Percentiles rank a stretch among this genome's conserved stretches.
These are phyloP conservation scores for Pseudocercospora musae DNA, from an alignment of 2,329 filamentous ascomycete genomes.

Conservation along the genomic window DNA sequence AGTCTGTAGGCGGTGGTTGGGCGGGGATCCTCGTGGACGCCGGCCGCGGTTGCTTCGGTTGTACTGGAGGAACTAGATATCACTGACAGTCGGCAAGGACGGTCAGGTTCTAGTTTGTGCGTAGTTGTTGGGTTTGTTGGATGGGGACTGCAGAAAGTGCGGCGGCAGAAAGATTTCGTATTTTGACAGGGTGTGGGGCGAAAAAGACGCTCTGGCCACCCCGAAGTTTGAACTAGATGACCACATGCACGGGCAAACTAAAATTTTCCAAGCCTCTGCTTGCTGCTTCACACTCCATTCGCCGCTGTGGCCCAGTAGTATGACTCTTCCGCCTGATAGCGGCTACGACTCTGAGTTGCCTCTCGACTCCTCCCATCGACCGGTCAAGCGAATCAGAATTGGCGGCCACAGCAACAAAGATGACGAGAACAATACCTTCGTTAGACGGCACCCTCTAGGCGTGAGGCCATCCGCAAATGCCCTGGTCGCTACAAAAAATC, in stretches of 20 bases:
- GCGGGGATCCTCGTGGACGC: conserved; percentile 40
- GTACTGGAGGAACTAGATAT: conserved; percentile 44
- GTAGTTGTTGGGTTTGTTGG: conserved; percentile 20
- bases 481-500: conserved; percentile 62
- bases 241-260: background rate
- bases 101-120: conserved; percentile 42
- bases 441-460: conserved; percentile 76
- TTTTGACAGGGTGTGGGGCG: background rate
- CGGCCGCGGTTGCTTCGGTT: conserved; percentile 38
- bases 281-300: background rate
- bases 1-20: conserved; percentile 37
- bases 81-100: conserved; percentile 44
- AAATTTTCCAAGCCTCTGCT: background rate
- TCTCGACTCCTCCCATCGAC: conserved; percentile 16
- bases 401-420: conserved; percentile 1
- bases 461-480: conserved; percentile 87
- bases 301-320: conserved; percentile 1
- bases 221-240: background rate
- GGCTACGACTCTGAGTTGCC: conserved; percentile 8
- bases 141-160: background rate
- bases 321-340: conserved; percentile 17
- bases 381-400: conserved; percentile 20
- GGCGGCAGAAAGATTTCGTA: background rate
- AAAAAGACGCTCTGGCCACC: background rate
- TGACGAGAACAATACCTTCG: conserved; percentile 41